Evolutionary conservation across 2,329 filamentous ascomycete genomes (phyloP).

Genomic region (Penicillium occitanis): DNA sequence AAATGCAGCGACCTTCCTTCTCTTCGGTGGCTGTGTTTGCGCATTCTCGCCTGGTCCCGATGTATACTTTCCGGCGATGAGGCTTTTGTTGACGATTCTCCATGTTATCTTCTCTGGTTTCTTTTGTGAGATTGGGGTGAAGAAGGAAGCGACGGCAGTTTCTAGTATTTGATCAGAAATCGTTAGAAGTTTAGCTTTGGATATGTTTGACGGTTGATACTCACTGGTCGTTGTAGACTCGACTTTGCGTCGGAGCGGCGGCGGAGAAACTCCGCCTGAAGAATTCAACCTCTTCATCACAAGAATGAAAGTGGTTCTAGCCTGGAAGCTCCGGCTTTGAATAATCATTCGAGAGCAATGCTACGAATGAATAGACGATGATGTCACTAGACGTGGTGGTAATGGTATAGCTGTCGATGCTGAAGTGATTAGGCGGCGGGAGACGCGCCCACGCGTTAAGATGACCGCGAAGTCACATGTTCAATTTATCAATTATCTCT

Average conservation of each 20-base stretch:
- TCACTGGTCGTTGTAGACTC: conserved; percentile 56
- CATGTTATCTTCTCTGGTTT: conserved; percentile 73
- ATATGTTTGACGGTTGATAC: conserved; percentile 15
- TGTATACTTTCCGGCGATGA: conserved; percentile 73
- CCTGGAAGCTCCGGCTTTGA: conserved; percentile 29
- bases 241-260: conserved; percentile 56
- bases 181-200: background rate
- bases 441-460: conserved; percentile 22
- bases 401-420: background rate
- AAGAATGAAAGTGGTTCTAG: conserved; percentile 18
- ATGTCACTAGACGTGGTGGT: background rate
- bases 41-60: conserved; percentile 19
- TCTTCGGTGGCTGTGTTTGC: conserved; percentile 22
- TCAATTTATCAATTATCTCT: conserved; percentile 11
- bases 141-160: conserved; percentile 74
- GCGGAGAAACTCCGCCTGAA: conserved; percentile 54
- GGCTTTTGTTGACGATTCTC: conserved; percentile 63
- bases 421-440: background rate
- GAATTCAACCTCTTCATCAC: conserved; percentile 40
- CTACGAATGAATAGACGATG: background rate
- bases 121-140: conserved; percentile 83
- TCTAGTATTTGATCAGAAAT: conserved; percentile 26
- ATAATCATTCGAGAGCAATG: conserved; percentile 18
- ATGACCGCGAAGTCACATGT: conserved; percentile 43
- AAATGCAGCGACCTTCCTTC: conserved; percentile 46